These are phyloP conservation scores for Dioscorea zingiberensis DNA, from an alignment of 106 monocot genomes.

Conservation along the genomic window DNA sequence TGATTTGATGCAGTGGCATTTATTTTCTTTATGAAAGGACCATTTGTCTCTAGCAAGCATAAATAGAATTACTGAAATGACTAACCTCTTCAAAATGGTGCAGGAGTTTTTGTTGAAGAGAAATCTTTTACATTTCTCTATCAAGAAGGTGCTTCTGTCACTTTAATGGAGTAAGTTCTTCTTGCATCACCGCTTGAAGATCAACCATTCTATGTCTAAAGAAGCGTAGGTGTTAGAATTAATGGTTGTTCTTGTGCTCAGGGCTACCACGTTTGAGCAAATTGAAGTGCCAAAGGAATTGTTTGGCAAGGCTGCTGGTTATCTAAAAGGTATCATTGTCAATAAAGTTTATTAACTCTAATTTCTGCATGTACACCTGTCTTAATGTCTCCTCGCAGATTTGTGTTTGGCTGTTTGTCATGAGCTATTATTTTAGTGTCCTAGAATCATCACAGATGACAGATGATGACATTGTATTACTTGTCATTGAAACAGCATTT, in stretches of 20 bases:
- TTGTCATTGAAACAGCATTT: too few relatives aligned
- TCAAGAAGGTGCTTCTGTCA: slow-evolving; percentile 67
- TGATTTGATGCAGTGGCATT: too few relatives aligned
- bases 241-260: slow-evolving; percentile 19
- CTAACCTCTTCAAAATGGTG: slow-evolving; percentile 1
- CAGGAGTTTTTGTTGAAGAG: slow-evolving; percentile 93
- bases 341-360: too few relatives aligned
- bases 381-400: too few relatives aligned
- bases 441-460: too few relatives aligned
- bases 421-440: too few relatives aligned
- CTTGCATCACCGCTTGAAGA: not conserved
- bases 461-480: too few relatives aligned
- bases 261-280: slow-evolving; percentile 89
- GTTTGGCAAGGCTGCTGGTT: slow-evolving; percentile 78
- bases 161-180: slow-evolving; percentile 83
- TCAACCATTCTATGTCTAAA: not conserved
- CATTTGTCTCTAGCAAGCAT: too few relatives aligned
- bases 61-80: too few relatives aligned
- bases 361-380: too few relatives aligned
- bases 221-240: not conserved
- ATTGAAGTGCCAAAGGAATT: slow-evolving; percentile 77
- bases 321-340: slow-evolving; percentile 61
- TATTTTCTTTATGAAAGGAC: too few relatives aligned
- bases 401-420: too few relatives aligned
- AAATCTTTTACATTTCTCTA: slow-evolving; percentile 80